phyloP scores from a whole-genome alignment of 305 asterid species.

The Nicotiana rustica region DNA sequence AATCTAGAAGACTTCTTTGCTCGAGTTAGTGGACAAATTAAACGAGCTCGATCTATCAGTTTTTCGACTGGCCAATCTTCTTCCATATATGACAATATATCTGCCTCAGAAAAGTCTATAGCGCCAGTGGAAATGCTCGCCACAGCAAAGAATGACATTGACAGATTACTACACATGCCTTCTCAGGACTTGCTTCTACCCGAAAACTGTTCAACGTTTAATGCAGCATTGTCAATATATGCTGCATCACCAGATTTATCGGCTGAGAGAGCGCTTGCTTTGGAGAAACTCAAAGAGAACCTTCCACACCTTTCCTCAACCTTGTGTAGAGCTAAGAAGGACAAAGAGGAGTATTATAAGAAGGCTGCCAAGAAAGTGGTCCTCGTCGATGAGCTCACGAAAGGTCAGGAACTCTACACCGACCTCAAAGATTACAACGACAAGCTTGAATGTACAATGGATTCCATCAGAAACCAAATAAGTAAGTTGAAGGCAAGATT shows the following conservation, averaged over 20 bases:
- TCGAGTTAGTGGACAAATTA: constrained; percentile 25
- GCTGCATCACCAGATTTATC: constrained; percentile 14
- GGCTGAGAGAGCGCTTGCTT: not conserved
- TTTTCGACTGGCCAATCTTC: constrained; percentile 27
- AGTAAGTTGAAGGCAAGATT: constrained; percentile 20
- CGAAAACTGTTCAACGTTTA: constrained; percentile 31
- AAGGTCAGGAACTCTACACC: constrained; percentile 23
- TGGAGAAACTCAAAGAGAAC: constrained; percentile 33
- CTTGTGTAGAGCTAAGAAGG: not conserved
- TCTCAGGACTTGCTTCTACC: constrained; percentile 31
- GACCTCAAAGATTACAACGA: constrained; percentile 29
- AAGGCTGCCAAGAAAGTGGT: constrained; percentile 35
- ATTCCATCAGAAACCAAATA: constrained; percentile 34
- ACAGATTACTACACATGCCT: constrained; percentile 29
- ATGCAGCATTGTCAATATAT: constrained; percentile 29
- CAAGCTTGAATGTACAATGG: constrained; percentile 15
- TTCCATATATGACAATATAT: not conserved
- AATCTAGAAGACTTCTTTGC: constrained; percentile 33
- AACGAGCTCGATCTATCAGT: constrained; percentile 30
- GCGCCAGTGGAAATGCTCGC: constrained; percentile 14
- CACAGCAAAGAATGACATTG: constrained; percentile 20
- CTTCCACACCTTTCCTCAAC: constrained; percentile 33
- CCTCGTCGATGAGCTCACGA: constrained; percentile 31
- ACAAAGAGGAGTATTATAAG: constrained; percentile 25
- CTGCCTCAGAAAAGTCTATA: not conserved